Conservation (phyloP, 495 filamentous ascomycete species). For the Sabuloglossum arenarium region DNA sequence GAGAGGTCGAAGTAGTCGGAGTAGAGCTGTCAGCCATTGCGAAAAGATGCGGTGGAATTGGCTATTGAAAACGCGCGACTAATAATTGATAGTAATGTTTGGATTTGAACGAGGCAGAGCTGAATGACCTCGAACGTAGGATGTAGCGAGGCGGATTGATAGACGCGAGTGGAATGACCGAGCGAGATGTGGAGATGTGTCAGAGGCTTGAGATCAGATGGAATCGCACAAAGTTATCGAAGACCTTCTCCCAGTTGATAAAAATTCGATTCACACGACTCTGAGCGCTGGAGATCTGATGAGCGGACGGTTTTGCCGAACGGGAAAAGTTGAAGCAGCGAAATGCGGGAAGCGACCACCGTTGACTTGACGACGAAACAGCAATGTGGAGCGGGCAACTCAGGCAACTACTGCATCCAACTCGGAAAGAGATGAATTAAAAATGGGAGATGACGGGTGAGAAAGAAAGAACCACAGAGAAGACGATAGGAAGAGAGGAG, state of each 20-base stretch:
- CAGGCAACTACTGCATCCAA: constrained; percentile 1
- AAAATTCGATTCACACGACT: constrained; percentile 1
- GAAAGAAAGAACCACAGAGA: constrained; percentile 1
- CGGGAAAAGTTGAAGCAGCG: neutral
- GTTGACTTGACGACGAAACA: neutral
- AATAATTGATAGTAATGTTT: neutral
- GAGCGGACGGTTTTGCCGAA: neutral
- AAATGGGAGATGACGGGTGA: neutral
- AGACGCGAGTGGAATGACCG: neutral
- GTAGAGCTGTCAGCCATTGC: constrained; percentile 8
- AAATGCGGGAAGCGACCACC: constrained; percentile 3
- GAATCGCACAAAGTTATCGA: neutral
- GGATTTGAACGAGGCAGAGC: neutral
- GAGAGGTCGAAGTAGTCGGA: constrained; percentile 5
- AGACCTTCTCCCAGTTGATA: neutral
- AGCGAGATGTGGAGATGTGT: neutral
- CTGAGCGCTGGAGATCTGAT: neutral
- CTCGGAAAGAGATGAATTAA: constrained; percentile 3
- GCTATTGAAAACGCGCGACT: neutral
- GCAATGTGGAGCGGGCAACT: neutral
- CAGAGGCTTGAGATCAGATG: neutral
- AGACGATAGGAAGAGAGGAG: constrained; percentile 2
- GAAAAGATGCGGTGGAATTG: neutral
- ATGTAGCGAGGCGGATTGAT: neutral
- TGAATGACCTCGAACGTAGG: neutral